Percentiles rank a stretch among this genome's conserved stretches.
Evolutionary conservation across 495 filamentous ascomycete genomes (phyloP).

Genomic region (Hyaloscypha bicolor): DNA sequence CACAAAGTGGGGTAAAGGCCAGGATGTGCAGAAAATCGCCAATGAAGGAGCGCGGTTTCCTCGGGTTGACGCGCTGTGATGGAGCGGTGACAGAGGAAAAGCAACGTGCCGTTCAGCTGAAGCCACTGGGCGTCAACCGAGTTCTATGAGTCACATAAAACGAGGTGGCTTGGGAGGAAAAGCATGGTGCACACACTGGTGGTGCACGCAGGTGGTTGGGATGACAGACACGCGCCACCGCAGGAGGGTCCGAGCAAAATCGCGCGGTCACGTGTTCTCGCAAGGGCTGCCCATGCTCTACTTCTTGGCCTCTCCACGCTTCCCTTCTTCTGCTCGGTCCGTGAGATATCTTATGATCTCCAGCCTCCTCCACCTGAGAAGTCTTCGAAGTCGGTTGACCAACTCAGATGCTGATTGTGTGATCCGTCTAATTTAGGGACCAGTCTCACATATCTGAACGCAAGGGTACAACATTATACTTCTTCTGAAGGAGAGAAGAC

Average conservation of each 20-base stretch:
- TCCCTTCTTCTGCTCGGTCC: neutral
- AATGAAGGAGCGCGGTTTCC: neutral
- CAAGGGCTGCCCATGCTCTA: neutral
- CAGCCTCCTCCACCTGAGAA: neutral
- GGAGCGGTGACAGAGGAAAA: neutral
- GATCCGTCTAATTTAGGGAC: neutral
- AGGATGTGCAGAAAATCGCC: neutral
- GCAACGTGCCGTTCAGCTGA: neutral
- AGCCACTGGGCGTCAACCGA: neutral
- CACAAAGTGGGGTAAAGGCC: neutral
- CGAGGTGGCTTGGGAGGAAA: neutral
- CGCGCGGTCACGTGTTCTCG: neutral
- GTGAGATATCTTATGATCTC: neutral
- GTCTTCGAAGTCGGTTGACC: neutral
- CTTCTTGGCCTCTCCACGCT: neutral
- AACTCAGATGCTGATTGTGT: neutral
- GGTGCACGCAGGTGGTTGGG: neutral
- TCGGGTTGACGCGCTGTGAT: neutral
- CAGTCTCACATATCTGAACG: too few relatives aligned
- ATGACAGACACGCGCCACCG: neutral
- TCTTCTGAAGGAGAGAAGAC: too few relatives aligned
- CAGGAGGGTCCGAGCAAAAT: neutral
- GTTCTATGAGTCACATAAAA: neutral
- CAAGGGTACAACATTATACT: too few relatives aligned
- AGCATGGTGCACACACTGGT: too few relatives aligned